phyloP scores from a whole-genome alignment of 768 basidiomycete species.

The Zangia roseola region DNA sequence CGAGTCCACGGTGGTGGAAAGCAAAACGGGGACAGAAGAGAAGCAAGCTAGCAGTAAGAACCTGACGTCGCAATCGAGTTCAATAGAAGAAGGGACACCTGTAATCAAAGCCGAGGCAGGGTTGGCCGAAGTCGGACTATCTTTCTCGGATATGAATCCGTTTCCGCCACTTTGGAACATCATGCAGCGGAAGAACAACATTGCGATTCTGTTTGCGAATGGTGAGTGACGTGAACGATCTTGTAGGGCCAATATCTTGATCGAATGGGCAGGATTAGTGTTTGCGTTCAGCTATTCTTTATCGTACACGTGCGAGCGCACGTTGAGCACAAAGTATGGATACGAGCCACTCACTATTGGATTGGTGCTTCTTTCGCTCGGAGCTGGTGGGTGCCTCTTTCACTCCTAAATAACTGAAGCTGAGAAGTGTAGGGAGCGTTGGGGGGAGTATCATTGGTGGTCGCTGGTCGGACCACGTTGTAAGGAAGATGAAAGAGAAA shows the following conservation, averaged over 20 bases:
- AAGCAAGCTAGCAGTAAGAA: conserved; percentile 16
- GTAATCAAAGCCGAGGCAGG: conserved; percentile 11
- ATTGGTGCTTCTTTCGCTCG: conserved; percentile 72
- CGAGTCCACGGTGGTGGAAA: conserved; percentile 15
- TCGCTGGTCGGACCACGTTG: conserved; percentile 53
- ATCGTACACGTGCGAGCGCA: conserved; percentile 72
- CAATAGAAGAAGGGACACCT: conserved; percentile 25
- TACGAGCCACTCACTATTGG: conserved; percentile 74
- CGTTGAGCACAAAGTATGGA: conserved; percentile 58
- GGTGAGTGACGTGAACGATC: conserved; percentile 9
- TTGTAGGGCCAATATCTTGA: conserved; percentile 6
- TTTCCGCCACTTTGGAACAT: conserved; percentile 59
- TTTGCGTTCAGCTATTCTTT: conserved; percentile 74
- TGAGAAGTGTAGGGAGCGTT: conserved; percentile 39
- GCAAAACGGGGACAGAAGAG: conserved; percentile 8
- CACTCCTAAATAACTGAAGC: background rate
- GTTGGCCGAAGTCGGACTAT: conserved; percentile 45
- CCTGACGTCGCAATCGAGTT: conserved; percentile 6
- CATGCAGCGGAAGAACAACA: conserved; percentile 62
- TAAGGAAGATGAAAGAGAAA: conserved; percentile 39
- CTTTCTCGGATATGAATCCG: conserved; percentile 74
- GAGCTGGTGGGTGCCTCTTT: conserved; percentile 47
- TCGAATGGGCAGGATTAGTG: conserved; percentile 49
- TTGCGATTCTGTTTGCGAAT: conserved; percentile 49
- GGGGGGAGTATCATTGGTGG: conserved; percentile 58